These are phyloP conservation scores for Ramalina peruviana DNA, from an alignment of 495 filamentous ascomycete genomes.

Conservation along the genomic window DNA sequence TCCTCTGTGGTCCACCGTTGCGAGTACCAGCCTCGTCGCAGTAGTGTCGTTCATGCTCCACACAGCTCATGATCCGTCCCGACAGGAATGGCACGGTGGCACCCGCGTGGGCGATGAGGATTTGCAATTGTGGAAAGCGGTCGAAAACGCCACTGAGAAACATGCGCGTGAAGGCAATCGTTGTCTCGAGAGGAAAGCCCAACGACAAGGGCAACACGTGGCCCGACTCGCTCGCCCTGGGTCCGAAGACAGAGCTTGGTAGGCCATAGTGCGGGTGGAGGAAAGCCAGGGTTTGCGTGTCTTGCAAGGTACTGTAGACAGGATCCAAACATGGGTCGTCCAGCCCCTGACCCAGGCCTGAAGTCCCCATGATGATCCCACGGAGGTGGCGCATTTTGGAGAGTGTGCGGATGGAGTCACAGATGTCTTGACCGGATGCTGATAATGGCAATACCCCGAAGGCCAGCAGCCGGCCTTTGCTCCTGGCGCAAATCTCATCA, in stretches of 20 bases:
- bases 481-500: slow-evolving; percentile 44
- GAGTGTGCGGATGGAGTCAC: slow-evolving; percentile 50
- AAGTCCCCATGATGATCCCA: slow-evolving; percentile 79
- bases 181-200: slow-evolving; percentile 89
- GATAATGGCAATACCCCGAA: slow-evolving; percentile 75
- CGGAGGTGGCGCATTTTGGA: slow-evolving; percentile 47
- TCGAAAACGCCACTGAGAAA: slow-evolving; percentile 75
- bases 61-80: slow-evolving; percentile 77
- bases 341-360: slow-evolving; percentile 65
- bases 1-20: slow-evolving; percentile 36
- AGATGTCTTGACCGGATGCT: slow-evolving; percentile 43
- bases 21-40: slow-evolving; percentile 32
- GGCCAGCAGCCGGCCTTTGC: slow-evolving; percentile 53
- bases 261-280: slow-evolving; percentile 92
- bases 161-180: slow-evolving; percentile 83
- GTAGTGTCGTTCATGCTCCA: slow-evolving; percentile 63
- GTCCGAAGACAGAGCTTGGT: slow-evolving; percentile 63
- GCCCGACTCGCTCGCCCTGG: slow-evolving; percentile 56
- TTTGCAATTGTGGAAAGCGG: slow-evolving; percentile 48
- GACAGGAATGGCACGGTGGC: slow-evolving; percentile 83
- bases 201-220: slow-evolving; percentile 79
- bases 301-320: slow-evolving; percentile 55
- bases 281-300: slow-evolving; percentile 53
- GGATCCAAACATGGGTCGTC: slow-evolving; percentile 63
- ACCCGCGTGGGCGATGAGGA: slow-evolving; percentile 79